Base-by-base conservation (phyloP, 2,329 filamentous ascomycete species). In the Verticillium nubilum region DNA sequence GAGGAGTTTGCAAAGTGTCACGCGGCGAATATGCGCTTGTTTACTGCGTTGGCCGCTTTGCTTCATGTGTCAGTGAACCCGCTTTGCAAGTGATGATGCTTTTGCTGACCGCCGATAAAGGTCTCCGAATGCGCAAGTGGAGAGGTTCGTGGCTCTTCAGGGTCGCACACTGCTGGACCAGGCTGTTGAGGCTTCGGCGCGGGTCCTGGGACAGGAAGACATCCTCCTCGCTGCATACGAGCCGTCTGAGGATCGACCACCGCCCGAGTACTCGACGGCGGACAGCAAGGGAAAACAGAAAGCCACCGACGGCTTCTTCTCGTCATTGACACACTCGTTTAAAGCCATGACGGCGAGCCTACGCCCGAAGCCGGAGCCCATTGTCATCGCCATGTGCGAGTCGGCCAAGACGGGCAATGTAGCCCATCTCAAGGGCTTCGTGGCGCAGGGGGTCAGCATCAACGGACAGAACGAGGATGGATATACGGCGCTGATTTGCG, bases 361-460 rank as follows among this genome's bases (percentile, higher is more conserved):
- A 5, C 64, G 67, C 26, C 33, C 72, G 5, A 74, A 73, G n/a
- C 72, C 74, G 0, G 73, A 74, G 15, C 74, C 73, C 1, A 60
- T 76, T 3, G 73, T 73, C 1, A 70, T 71, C 0, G 72, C 73
- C 1, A 68, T 75, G 19, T 76, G 73, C 17, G 67, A 74, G 33
- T 74, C 73, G 1, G 67, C 69, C 2, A 62, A 68, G 1, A 63
- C 66, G 1, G 73, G 74, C 0, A 70, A 75, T n/a, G 60, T 71
- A 1, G 63, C 65, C 12, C 73, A 75, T 23, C 67, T 74, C 47
- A 67, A 64, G 1, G 71, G 68, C 0, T 64, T 76, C 19, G 61
- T 76, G 10, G 61, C 65, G 2, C 69, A 74, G 53, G 74, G 74
- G 6, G 72, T 70, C 35, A 73, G 72, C 37, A 67, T 74, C 28